phyloP scores from a whole-genome alignment of 495 filamentous ascomycete genomes.

The Parmelia sp. region DNA sequence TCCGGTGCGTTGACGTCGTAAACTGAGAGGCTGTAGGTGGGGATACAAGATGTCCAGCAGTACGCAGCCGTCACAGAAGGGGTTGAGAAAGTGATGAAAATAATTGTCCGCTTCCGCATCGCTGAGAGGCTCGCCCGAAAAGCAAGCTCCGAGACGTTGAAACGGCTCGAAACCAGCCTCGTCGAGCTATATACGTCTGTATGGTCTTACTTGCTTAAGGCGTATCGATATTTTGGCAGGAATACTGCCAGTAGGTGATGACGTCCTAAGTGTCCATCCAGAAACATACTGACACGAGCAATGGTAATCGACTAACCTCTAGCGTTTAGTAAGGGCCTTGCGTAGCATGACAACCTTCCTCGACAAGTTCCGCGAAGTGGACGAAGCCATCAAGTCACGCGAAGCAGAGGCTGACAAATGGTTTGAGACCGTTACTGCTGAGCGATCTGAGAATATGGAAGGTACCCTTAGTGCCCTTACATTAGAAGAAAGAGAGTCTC shows the following conservation, averaged over 20 bases:
- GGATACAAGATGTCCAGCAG: constrained; percentile 13
- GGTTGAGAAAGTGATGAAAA: constrained; percentile 6
- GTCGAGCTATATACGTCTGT: too few relatives aligned
- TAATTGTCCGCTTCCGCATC: too few relatives aligned
- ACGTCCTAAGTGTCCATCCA: too few relatives aligned
- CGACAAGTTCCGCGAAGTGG: not conserved
- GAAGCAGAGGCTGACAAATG: constrained; percentile 1
- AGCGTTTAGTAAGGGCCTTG: constrained; percentile 2
- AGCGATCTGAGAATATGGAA: constrained; percentile 1
- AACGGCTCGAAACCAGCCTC: too few relatives aligned
- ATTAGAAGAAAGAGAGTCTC: not conserved
- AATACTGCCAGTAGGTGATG: too few relatives aligned
- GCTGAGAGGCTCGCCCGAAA: too few relatives aligned
- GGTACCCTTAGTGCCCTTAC: not conserved
- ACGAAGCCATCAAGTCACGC: not conserved
- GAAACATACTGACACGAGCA: too few relatives aligned
- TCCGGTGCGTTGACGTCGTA: too few relatives aligned
- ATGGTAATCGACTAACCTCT: too few relatives aligned
- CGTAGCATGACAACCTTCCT: not conserved
- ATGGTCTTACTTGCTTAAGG: too few relatives aligned
- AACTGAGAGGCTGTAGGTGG: not conserved
- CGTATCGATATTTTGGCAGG: too few relatives aligned
- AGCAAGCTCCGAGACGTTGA: too few relatives aligned
- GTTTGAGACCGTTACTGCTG: not conserved
- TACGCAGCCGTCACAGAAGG: constrained; percentile 12